These are phyloP conservation scores for Vaccinium macrocarpon DNA, from an alignment of 148 eudicot genomes.

Conservation along the genomic window DNA sequence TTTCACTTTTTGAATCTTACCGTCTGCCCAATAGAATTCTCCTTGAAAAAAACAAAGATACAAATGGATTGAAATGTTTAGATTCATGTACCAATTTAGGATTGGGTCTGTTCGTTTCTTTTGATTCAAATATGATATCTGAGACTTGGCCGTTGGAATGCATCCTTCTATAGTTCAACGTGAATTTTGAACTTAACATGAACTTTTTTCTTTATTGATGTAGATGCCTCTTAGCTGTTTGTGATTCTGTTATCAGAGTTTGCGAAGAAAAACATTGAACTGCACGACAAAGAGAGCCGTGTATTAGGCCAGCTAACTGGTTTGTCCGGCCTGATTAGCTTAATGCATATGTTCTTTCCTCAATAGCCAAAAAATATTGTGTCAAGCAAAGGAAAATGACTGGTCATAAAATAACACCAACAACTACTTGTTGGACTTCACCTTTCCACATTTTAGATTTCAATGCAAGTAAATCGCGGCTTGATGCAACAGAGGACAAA, in stretches of 20 bases:
- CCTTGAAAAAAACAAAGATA: too few species aligned
- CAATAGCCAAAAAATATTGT: constrained; percentile 59
- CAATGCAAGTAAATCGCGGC: constrained; percentile 31
- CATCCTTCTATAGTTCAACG: not conserved
- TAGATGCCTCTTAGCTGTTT: constrained; percentile 19
- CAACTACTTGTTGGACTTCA: constrained; percentile 20
- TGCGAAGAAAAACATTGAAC: constrained; percentile 24
- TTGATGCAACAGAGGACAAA: constrained; percentile 27
- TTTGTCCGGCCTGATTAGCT: constrained; percentile 23
- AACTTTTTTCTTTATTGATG: constrained; percentile 15
- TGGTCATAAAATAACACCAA: constrained; percentile 31
- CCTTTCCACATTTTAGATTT: constrained; percentile 26
- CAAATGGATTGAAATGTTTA: not conserved
- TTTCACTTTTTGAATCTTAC: too few species aligned
- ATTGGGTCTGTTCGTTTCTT: not conserved
- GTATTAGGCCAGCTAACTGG: constrained; percentile 28
- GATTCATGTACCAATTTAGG: not conserved
- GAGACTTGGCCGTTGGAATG: not conserved
- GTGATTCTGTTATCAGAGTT: constrained; percentile 32
- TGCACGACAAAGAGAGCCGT: constrained; percentile 17
- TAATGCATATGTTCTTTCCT: constrained; percentile 11
- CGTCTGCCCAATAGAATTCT: too few species aligned
- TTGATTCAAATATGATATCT: not conserved
- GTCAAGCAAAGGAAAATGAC: constrained; percentile 27
- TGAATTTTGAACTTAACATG: not conserved